Evolutionary conservation across 2,329 filamentous ascomycete genomes (phyloP), one percentile per base, ranked within the genome.

Genomic region (Chaetomium sp.): DNA sequence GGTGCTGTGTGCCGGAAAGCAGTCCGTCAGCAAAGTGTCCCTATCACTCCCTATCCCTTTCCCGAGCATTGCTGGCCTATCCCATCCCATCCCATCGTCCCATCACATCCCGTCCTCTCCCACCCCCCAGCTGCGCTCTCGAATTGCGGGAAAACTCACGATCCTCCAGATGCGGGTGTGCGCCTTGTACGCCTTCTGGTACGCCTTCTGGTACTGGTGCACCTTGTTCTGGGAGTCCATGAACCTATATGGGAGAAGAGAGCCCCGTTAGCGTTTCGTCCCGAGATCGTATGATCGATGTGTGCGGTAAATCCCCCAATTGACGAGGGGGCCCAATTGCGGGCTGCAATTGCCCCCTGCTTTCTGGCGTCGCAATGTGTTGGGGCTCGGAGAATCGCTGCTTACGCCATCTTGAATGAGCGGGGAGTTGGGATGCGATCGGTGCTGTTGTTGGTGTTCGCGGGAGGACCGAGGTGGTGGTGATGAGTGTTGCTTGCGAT

Each of bases 141-240:
- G 53, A 55, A n/a, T 21, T 21, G 19, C 53, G 27, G 31, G 21
- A n/a, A 49, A 45, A 83, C 89, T 77, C 84, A 93, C 90, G 80
- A 93, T 92, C 79, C 85, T 82, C 90, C 91, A 93, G 77, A 91
- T 79, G 74, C 91, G 87, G 71, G 87, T 81, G 77, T 88, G 85
- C 69, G 81, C 79, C 74, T 85, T 86, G 78, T 90, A 90, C 72
- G 91, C 88, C 70, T 84, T 81, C 82, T 93, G 90, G 83, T 91
- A 92, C 72, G 86, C 79, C 75, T 85, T 83, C 84, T 94, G 91
- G 81, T 90, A 84, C 76, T 90, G 74, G 64, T 90, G 89, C 74
- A 93, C 90, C 74, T 84, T 85, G 86, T 94, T 94, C 77, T 85
- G 84, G 78, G 88, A 87, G 85, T 91, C 82, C 81, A 92, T 71